phyloP scores from a whole-genome alignment of 2,329 filamentous ascomycete species.

The Scopulariopsis brevicaulis region DNA sequence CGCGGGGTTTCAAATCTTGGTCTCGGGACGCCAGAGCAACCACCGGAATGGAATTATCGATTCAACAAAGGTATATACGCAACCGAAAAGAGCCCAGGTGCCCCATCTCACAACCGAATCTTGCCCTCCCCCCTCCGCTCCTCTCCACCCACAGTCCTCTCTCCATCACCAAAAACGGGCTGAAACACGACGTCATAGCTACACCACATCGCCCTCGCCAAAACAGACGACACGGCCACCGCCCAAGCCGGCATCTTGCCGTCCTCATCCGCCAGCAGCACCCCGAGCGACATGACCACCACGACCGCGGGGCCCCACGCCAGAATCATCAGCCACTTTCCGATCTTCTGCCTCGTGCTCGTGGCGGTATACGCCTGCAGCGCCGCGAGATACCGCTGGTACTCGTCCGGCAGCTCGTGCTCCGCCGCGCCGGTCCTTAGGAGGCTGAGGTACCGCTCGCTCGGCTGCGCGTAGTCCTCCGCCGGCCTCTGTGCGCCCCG shows the following conservation, averaged over 20 bases:
- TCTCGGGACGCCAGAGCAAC: too few species aligned
- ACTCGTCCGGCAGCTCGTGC: slow-evolving; percentile 67
- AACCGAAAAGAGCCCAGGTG: not conserved
- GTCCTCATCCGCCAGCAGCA: slow-evolving; percentile 49
- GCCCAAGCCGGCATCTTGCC: slow-evolving; percentile 63
- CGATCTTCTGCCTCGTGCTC: slow-evolving; percentile 52
- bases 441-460: slow-evolving; percentile 70
- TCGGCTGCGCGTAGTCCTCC: slow-evolving; percentile 68
- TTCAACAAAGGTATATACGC: not conserved
- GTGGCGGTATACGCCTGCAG: slow-evolving; percentile 65
- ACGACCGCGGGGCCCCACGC: slow-evolving; percentile 44
- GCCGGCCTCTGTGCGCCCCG: slow-evolving; percentile 43
- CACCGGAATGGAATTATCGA: not conserved
- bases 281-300: slow-evolving; percentile 28
- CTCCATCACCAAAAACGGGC: slow-evolving; percentile 72
- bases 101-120: slow-evolving; percentile 11
- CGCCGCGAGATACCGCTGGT: slow-evolving; percentile 59
- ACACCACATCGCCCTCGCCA: slow-evolving; percentile 30
- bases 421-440: slow-evolving; percentile 70
- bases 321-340: slow-evolving; percentile 48
- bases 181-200: slow-evolving; percentile 36
- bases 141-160: slow-evolving; percentile 37
- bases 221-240: slow-evolving; percentile 28
- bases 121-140: slow-evolving; percentile 9
- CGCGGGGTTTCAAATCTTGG: not conserved